phyloP scores from a whole-genome alignment of 768 basidiomycete species.

The Neoboletus subvelutipes region DNA sequence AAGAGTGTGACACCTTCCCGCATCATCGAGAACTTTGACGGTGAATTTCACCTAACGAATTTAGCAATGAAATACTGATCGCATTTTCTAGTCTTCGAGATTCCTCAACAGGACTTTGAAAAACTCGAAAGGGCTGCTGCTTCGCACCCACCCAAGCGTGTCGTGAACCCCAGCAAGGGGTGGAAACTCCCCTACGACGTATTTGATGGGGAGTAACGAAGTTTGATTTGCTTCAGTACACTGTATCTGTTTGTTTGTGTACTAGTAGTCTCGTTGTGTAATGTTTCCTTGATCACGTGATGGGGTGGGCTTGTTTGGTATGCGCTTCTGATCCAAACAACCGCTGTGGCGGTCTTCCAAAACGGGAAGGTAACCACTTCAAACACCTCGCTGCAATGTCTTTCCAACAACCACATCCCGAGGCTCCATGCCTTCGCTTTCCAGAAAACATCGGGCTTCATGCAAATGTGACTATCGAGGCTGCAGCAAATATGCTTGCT shows the following conservation, averaged over 20 bases:
- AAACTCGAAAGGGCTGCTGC: constrained; percentile 39
- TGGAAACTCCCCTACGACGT: constrained; percentile 67
- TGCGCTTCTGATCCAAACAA: constrained; percentile 32
- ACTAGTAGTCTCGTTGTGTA: no score
- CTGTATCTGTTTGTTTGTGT: neutral
- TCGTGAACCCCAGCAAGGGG: constrained; percentile 55
- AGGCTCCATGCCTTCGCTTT: constrained; percentile 67
- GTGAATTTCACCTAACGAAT: no score
- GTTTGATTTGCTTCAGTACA: no score
- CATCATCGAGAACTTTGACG: constrained; percentile 67
- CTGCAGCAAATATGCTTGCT: constrained; percentile 57
- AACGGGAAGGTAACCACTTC: constrained; percentile 13
- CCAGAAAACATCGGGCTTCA: constrained; percentile 66
- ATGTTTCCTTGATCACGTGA: constrained; percentile 10
- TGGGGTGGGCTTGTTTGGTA: constrained; percentile 24
- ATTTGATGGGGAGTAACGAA: constrained; percentile 54
- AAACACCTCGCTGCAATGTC: constrained; percentile 19
- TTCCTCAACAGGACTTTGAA: constrained; percentile 40
- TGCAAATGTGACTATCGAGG: constrained; percentile 52
- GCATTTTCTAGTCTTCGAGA: constrained; percentile 27
- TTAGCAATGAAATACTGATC: no score
- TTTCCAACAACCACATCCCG: constrained; percentile 51
- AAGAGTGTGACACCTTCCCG: constrained; percentile 74
- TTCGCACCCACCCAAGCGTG: constrained; percentile 54
- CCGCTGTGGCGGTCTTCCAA: constrained; percentile 8